These are phyloP conservation scores for Aspergillus sclerotioniger DNA, from an alignment of 495 filamentous ascomycete species.

Conservation along the genomic window DNA sequence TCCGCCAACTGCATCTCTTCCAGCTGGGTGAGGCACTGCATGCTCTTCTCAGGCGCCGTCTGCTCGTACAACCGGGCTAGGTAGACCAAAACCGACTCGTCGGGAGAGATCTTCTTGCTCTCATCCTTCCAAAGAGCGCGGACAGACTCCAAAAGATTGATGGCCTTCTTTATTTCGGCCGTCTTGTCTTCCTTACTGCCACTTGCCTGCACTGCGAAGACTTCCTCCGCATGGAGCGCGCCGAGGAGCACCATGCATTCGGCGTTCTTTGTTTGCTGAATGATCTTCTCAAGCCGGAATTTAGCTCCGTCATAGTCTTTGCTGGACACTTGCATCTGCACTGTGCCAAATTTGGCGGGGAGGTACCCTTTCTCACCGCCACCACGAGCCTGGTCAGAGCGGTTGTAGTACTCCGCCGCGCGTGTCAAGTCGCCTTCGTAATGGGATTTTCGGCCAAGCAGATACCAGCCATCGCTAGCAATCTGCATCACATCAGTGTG, in stretches of 20 bases:
- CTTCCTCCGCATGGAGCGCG: constrained; percentile 88
- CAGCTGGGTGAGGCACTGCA: constrained; percentile 85
- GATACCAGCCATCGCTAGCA: constrained; percentile 94
- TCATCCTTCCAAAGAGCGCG: constrained; percentile 89
- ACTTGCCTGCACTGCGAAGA: constrained; percentile 71
- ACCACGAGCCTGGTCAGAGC: constrained; percentile 85
- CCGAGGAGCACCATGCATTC: constrained; percentile 90
- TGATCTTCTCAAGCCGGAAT: constrained; percentile 88
- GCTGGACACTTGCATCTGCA: constrained; percentile 81
- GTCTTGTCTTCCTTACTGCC: constrained; percentile 84
- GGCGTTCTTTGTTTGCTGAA: constrained; percentile 78
- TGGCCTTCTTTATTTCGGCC: constrained; percentile 76
- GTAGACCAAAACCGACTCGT: constrained; percentile 87
- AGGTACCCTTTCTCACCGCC: constrained; percentile 83
- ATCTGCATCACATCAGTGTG: constrained; percentile 92
- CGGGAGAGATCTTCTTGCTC: constrained; percentile 73
- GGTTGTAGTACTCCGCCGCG: constrained; percentile 78
- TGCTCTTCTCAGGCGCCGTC: constrained; percentile 81
- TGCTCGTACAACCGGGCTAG: constrained; percentile 86
- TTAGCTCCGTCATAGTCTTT: constrained; percentile 88
- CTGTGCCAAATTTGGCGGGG: constrained; percentile 88
- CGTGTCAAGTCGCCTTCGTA: constrained; percentile 62
- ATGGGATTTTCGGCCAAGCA: constrained; percentile 87
- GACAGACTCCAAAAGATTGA: constrained; percentile 75
- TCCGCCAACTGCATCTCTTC: constrained; percentile 81